Evolutionary conservation across 2,329 filamentous ascomycete genomes (phyloP).

Genomic region (Chaetoscypha palmicola): DNA sequence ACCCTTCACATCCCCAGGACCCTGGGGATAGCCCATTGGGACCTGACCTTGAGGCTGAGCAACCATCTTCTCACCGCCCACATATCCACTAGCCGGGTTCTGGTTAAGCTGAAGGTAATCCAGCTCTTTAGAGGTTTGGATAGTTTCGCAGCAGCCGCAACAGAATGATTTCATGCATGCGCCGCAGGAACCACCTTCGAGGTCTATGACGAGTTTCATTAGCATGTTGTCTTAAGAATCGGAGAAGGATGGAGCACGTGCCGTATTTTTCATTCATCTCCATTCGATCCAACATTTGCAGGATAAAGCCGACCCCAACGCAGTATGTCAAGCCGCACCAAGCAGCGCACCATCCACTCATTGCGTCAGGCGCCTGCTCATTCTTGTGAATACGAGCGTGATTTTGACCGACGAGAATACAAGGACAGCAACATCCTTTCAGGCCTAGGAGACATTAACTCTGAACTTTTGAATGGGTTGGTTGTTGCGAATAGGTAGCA

Average conservation of each 20-base stretch:
- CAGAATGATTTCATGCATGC: slow-evolving; percentile 6
- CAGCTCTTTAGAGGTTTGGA: slow-evolving; percentile 8
- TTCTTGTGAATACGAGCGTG: slow-evolving; percentile 4
- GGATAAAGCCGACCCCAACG: slow-evolving; percentile 4
- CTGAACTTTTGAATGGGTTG: too few relatives aligned
- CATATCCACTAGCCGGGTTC: slow-evolving; percentile 1
- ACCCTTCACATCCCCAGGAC: too few relatives aligned
- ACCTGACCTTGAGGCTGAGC: slow-evolving; percentile 3
- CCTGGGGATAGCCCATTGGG: too few relatives aligned
- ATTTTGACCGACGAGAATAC: slow-evolving; percentile 8
- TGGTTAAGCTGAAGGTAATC: slow-evolving; percentile 4
- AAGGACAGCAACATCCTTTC: slow-evolving; percentile 9
- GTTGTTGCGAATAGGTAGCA: not conserved
- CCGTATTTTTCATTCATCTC: slow-evolving; percentile 8
- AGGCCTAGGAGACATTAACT: slow-evolving; percentile 1
- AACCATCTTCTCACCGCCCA: slow-evolving; percentile 6
- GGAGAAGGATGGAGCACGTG: not conserved
- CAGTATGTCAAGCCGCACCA: slow-evolving; percentile 1
- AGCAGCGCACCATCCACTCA: slow-evolving; percentile 8
- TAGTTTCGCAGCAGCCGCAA: slow-evolving; percentile 7
- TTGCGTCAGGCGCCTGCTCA: not conserved
- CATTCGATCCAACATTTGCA: slow-evolving; percentile 8
- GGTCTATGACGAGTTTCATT: slow-evolving; percentile 1
- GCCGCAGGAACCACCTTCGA: slow-evolving; percentile 5
- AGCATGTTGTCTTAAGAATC: not conserved